Evolutionary conservation across 371 early-diverging fungal genomes (phyloP), one percentile per base, ranked within the genome.

Genomic region (Coemansia sp.): DNA sequence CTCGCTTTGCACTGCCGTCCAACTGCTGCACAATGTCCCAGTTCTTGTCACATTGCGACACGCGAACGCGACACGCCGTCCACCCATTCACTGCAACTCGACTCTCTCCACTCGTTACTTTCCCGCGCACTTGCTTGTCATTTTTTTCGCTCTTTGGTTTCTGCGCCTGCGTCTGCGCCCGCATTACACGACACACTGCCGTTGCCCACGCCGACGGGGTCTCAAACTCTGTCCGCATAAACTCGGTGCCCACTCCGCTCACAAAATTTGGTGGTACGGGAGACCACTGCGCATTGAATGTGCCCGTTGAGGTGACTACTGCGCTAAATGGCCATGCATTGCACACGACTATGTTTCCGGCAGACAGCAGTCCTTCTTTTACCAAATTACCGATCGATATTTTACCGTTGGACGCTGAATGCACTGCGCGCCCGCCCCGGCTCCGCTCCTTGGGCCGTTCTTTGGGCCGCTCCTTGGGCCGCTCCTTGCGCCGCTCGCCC

Each of bases 121-220:
- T 34, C 5, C 59, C 59, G 24, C 59, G 37, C 5, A 27, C 59
- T n/a, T 40, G 40, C 56, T 60, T 21, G 24, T 21, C 51, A 4
- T 24, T 16, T 22, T 39, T 16, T 7, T 24, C 22, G 42, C 37
- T 21, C 29, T 21, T 29, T 57, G 50, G 21, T 53, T n/a, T 4
- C 10, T 52, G 69, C 11, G 73, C 72, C 24, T 65, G 60, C 0
- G 68, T 26, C 39, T 64, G 64, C 24, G 77, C 77, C 5, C 79
- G 63, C 64, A 72, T 66, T 8, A 82, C 81, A 22, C 82, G 74
- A 59, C 83, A 81, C 58, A 84, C 81, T 0, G 84, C 84, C 3
- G 84, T 84, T 11, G 84, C 84, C 84, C 83, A 84, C 1, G 84
- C 84, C 22, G 82, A 82, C 8, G 84, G 84, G 3, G 84, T 84